Base-by-base conservation (phyloP, 108 stramenopile genomes). In the Cyclotella kingstonii region DNA sequence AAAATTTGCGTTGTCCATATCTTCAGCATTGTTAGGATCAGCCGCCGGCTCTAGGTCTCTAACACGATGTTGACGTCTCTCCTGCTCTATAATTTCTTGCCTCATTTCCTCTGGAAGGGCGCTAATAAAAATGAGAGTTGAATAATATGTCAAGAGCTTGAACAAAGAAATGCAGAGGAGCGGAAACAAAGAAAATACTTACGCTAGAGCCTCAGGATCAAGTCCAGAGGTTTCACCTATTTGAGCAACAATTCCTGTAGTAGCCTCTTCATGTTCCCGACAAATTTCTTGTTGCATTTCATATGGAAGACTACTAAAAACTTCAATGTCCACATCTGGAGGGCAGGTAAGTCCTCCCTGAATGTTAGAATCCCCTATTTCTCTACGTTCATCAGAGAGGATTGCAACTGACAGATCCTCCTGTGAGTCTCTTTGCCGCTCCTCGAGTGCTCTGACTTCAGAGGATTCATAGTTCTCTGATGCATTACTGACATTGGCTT, bases 51-150 rank as follows among this genome's bases (percentile, higher is more conserved):
- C 38, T 51, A 56, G 55, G 36, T 67, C 60, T 17, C 84, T 76
- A 40, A 70, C 43, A 33, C 83, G 68, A 5, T 93, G 85, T 68
- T 91, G 91, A 10, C 81, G 89, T 21, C 81, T 84, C 63, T 97
- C 96, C 72, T 97, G 91, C 53, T 84, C 89, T 41, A 98, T 89
- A 12, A 95, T 82, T 68, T 98, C 97, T 17, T 87, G 63, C 49
- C 97, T 68, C 87, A 98, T 92, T 25, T 95, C 94, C 49, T 94
- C 89, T 28, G 97, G 97, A 23, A 98, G 70, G n/a, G 93, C 93
- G 28, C 29, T 28, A 27, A 51, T 17, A 31, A 29, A 19, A 1
- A 17, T 3, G 31, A 51, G 2, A 31, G 31, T 3, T 1, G 21
- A 19, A 19, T 1, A 4, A 51, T 51, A 17, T 30, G 5, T 14